Conservation (phyloP, 108 stramenopile genomes). For the Skeletonema tropicum region DNA sequence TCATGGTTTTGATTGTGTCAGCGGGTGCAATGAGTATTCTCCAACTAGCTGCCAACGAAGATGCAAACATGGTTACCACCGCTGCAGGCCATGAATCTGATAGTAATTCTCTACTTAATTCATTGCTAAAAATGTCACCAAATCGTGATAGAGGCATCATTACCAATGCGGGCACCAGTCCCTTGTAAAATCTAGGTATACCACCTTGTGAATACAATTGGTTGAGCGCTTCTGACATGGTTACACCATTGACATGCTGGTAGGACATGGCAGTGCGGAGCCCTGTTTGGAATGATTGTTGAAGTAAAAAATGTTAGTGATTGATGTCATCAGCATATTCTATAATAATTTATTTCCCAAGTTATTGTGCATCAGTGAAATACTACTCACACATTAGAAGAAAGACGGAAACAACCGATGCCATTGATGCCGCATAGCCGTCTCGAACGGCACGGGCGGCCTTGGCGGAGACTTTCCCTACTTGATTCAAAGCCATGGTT, state of each 20-base stretch:
- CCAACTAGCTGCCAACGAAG: slow-evolving; percentile 75
- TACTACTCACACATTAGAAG: slow-evolving; percentile 73
- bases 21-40: slow-evolving; percentile 85
- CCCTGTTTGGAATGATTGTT: slow-evolving; percentile 37
- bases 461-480: slow-evolving; percentile 37
- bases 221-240: slow-evolving; percentile 60
- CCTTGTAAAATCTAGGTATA: slow-evolving; percentile 83
- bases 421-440: slow-evolving; percentile 60
- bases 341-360: no score
- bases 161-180: slow-evolving; percentile 69
- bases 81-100: slow-evolving; percentile 31
- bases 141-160: slow-evolving; percentile 85
- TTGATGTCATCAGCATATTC: not conserved
- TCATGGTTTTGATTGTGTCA: slow-evolving; percentile 87
- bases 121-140: slow-evolving; percentile 88
- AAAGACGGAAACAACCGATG: slow-evolving; percentile 67
- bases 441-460: slow-evolving; percentile 55
- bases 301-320: not conserved
- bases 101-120: slow-evolving; percentile 51
- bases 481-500: slow-evolving; percentile 40
- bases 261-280: slow-evolving; percentile 87
- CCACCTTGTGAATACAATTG: slow-evolving; percentile 84
- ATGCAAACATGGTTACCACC: slow-evolving; percentile 73
- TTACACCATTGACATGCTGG: slow-evolving; percentile 88
- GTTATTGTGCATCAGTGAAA: not conserved